phyloP scores from a whole-genome alignment of 257 asterid genomes.

The Striga asiatica region DNA sequence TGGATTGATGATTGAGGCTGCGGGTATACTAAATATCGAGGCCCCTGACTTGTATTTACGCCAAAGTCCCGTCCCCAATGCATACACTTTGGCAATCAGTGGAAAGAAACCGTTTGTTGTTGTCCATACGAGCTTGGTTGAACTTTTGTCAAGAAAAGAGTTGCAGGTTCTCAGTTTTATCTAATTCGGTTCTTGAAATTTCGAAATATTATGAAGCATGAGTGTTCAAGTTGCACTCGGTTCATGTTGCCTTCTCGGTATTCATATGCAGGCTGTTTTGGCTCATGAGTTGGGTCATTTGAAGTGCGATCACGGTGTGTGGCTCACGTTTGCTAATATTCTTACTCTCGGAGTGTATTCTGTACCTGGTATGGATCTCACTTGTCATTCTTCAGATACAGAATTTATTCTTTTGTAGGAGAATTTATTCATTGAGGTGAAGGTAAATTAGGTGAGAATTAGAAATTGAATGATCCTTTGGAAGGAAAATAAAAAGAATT shows the following conservation, averaged over 20 bases:
- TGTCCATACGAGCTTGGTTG: constrained; percentile 90
- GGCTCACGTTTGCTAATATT: constrained; percentile 87
- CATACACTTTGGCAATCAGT: constrained; percentile 83
- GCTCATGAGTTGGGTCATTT: constrained; percentile 95
- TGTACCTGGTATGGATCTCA: constrained; percentile 57
- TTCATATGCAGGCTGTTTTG: constrained; percentile 65
- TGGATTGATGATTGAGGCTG: constrained; percentile 67
- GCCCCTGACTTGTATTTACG: constrained; percentile 83
- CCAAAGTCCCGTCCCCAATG: constrained; percentile 90
- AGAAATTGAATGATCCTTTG: no score
- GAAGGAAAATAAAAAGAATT: no score
- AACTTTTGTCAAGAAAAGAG: constrained; percentile 75
- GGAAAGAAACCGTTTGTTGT: constrained; percentile 95
- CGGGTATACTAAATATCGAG: constrained; percentile 50
- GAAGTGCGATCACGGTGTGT: constrained; percentile 93
- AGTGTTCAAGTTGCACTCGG: no score
- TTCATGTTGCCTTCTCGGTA: neutral
- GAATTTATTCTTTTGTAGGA: no score
- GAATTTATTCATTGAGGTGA: no score
- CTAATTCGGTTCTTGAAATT: no score
- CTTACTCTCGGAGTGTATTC: constrained; percentile 84
- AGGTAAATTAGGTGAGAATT: no score
- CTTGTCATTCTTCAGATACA: neutral
- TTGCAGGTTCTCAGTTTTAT: constrained; percentile 47
- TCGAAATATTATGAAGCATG: no score